Conservation (phyloP, 1,284 basidiomycete genomes). For the Trichosporon sp. region DNA sequence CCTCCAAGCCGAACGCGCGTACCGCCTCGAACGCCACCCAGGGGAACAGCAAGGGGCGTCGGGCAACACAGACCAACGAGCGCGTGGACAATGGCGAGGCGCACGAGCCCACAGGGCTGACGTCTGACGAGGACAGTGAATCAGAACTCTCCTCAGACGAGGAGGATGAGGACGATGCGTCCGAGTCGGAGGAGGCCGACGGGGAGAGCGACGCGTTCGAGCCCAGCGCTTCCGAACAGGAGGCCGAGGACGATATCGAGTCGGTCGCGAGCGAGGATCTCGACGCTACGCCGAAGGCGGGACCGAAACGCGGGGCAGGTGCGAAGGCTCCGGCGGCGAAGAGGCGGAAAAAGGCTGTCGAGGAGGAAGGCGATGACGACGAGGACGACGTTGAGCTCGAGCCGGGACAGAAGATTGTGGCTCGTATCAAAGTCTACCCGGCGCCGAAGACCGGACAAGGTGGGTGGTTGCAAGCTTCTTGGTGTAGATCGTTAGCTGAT, state of each 20-base stretch:
- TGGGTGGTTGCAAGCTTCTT: constrained; percentile 49
- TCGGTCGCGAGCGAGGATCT: constrained; percentile 45
- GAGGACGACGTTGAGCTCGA: constrained; percentile 42
- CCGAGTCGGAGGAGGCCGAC: constrained; percentile 37
- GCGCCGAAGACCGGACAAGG: constrained; percentile 80
- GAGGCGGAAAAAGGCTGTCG: background rate
- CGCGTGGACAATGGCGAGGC: constrained; percentile 24
- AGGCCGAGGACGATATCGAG: constrained; percentile 29
- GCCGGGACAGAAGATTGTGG: constrained; percentile 48
- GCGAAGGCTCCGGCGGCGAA: background rate
- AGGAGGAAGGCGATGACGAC: constrained; percentile 35
- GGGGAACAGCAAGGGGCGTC: constrained; percentile 2
- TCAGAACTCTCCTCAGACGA: background rate
- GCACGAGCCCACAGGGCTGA: constrained; percentile 46
- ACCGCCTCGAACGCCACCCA: constrained; percentile 15
- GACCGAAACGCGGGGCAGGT: constrained; percentile 11
- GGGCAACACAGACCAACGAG: background rate
- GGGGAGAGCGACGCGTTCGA: constrained; percentile 26
- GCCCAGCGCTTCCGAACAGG: constrained; percentile 28
- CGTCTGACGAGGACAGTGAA: constrained; percentile 32
- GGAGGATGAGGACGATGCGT: background rate
- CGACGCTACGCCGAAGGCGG: constrained; percentile 34
- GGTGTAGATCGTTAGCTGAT: constrained; percentile 15
- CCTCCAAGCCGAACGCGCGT: background rate
- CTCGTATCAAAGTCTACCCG: constrained; percentile 54